Conservation (phyloP, 345 rosid species). For the Isatis tinctoria region DNA sequence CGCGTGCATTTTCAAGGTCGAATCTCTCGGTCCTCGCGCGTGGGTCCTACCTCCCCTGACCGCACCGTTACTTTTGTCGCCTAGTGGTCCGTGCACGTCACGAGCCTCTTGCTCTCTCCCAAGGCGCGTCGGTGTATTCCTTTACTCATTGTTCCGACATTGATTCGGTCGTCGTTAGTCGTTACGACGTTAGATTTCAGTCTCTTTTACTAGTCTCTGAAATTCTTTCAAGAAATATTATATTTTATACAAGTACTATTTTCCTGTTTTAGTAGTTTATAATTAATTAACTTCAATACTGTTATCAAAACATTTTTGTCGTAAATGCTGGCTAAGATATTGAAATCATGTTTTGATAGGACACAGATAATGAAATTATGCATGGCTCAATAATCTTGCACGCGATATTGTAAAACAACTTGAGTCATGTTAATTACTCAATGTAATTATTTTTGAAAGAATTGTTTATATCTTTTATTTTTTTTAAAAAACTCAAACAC, state of each 20-base stretch:
- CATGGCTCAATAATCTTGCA: not conserved
- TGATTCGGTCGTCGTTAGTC: constrained; percentile 30
- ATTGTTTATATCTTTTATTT: not conserved
- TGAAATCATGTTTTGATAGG: not conserved
- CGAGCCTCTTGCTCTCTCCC: constrained; percentile 26
- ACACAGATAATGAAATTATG: not conserved
- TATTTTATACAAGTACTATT: not conserved
- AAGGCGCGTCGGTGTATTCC: constrained; percentile 27
- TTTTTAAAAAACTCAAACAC: not conserved
- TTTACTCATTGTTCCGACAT: constrained; percentile 26
- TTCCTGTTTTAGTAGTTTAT: not conserved
- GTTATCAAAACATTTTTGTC: not conserved
- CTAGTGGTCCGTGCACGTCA: constrained; percentile 33
- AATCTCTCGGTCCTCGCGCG: constrained; percentile 26
- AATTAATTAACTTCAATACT: not conserved
- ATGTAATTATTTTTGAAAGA: not conserved
- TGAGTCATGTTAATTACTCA: not conserved
- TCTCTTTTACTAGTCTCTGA: constrained; percentile 7
- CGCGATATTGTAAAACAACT: not conserved
- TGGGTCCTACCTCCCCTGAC: constrained; percentile 24
- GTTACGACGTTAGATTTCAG: constrained; percentile 1
- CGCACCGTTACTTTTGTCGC: constrained; percentile 35
- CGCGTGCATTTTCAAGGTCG: constrained; percentile 25
- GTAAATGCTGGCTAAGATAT: not conserved
- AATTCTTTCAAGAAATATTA: constrained; percentile 12